These are phyloP conservation scores for Fusarium nodosum DNA, from an alignment of 2,329 filamentous ascomycete species.

Conservation along the genomic window DNA sequence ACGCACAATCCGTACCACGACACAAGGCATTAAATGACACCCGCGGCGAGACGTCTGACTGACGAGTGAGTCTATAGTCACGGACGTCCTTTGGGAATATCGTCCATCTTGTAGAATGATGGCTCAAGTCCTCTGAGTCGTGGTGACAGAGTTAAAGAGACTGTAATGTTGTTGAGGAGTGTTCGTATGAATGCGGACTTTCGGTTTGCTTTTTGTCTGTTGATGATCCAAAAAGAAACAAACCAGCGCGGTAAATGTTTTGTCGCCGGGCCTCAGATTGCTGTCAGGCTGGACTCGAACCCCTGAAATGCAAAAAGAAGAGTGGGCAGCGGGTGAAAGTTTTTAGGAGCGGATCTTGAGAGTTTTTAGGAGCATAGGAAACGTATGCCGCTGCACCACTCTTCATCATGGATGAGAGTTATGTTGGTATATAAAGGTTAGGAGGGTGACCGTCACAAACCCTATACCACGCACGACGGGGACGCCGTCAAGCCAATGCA, in stretches of 20 bases:
- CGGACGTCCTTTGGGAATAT: not conserved
- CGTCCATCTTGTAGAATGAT: not conserved
- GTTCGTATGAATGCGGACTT: not conserved
- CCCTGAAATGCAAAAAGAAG: not conserved
- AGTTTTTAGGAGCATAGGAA: slow-evolving; percentile 1
- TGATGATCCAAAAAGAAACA: not conserved
- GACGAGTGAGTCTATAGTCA: not conserved
- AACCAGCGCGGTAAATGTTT: not conserved
- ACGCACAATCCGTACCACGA: not conserved
- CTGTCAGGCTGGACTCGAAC: not conserved
- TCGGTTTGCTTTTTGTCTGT: not conserved
- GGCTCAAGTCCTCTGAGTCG: not conserved
- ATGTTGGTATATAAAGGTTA: not conserved
- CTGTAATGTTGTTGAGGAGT: not conserved
- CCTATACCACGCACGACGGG: not conserved
- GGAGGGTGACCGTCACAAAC: not conserved
- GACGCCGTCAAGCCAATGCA: not conserved
- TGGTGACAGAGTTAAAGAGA: not conserved
- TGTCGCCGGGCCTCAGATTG: not conserved
- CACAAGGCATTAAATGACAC: not conserved
- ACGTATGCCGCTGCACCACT: slow-evolving; percentile 21
- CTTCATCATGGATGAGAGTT: not conserved
- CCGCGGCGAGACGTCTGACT: too few species aligned
- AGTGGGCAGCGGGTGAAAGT: slow-evolving; percentile 17
- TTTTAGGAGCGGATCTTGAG: slow-evolving; percentile 10